Evolutionary conservation across 2,329 filamentous ascomycete species (phyloP).

Genomic region (Gyromitra esculenta): DNA sequence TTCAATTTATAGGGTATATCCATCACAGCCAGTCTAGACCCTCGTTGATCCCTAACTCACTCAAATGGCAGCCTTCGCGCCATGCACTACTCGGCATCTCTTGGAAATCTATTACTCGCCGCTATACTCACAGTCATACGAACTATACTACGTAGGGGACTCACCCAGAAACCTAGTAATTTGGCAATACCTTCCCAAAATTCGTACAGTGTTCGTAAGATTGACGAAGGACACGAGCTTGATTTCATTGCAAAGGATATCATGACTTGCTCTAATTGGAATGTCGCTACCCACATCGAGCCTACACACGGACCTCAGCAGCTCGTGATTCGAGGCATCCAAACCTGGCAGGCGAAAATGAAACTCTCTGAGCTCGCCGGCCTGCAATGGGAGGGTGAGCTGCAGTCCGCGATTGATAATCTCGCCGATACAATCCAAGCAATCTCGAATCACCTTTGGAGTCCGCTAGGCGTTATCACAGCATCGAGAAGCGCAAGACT

Average conservation of each 20-base stretch:
- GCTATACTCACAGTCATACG: constrained; percentile 57
- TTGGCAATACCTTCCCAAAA: constrained; percentile 23
- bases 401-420: background rate
- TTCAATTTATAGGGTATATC: constrained; percentile 47
- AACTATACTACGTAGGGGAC: constrained; percentile 56
- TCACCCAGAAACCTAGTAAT: constrained; percentile 46
- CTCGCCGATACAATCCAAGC: background rate
- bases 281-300: background rate
- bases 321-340: background rate
- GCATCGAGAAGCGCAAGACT: background rate
- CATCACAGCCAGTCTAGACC: background rate
- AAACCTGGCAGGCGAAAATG: background rate
- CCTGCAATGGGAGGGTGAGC: background rate
- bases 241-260: constrained; percentile 57
- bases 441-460: background rate
- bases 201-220: background rate
- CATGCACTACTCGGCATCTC: constrained; percentile 45
- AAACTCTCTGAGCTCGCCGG: background rate
- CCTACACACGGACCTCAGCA: background rate
- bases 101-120: constrained; percentile 51
- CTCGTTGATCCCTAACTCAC: constrained; percentile 28
- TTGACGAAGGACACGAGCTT: constrained; percentile 51
- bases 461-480: background rate
- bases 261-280: background rate
- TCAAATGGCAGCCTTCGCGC: constrained; percentile 44